Base-by-base conservation (phyloP, 495 filamentous ascomycete species). In the Hypomontagnella monticulosa region DNA sequence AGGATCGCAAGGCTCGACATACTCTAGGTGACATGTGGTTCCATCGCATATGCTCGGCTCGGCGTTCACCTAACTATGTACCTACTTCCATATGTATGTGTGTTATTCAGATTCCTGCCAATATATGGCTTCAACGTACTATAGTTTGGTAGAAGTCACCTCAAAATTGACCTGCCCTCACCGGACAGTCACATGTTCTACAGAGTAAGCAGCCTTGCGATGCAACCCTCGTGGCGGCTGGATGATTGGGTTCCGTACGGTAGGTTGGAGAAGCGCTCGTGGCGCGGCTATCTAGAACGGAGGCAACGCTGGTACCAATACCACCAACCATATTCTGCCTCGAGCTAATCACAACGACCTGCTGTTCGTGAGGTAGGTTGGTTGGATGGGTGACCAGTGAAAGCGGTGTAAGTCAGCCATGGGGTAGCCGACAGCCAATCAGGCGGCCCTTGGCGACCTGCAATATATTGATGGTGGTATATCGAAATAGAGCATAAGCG, bases 401-500 rank as follows among this genome's bases (percentile, higher is more conserved):
- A 48, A 48, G 54, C 52, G 37, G 27, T 34, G 59, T 50, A 53
- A 16, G 49, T 57, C 54, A 68, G 59, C 54, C 32, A 55, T 44
- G 23, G 18, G 36, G 34, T 53, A 6, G 38, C 40, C 42, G 4
- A 27, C 12, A 42, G 43, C 65, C 47, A 62, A 62, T 62, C 11
- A 23, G 51, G 20, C 43, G 7, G 34, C 15, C 40, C 32, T 16
- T 15, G 18, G 10, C 12, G 55, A 52, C 20, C 41, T 50, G 44
- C 60, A 47, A 52, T 49, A 44, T 27, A 55, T 51, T 36, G 53
- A 46, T 48, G 49, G 47, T 27, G 48, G 44, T 57, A 64, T 61
- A 47, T 69, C 27, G 48, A 63, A 68, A 69, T 59, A 69, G 55
- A 61, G 44, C 32, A 33, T 69, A 57, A 52, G 55, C 66, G 19